These are phyloP conservation scores for Hypomyces perniciosus DNA, from an alignment of 2,329 filamentous ascomycete genomes.

Conservation along the genomic window DNA sequence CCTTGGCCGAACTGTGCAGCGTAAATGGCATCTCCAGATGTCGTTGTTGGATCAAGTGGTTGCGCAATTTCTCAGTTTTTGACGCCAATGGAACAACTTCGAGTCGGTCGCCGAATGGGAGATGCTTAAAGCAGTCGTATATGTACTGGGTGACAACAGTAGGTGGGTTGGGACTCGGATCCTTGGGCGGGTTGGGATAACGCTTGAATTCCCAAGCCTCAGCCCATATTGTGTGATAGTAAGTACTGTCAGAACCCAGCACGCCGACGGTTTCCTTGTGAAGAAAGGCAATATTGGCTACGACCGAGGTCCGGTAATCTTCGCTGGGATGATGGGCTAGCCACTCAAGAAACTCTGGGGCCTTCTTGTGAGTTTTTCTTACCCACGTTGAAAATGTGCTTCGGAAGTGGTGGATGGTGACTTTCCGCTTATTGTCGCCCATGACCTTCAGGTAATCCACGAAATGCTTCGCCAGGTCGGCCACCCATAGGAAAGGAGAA, in stretches of 20 bases:
- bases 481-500: constrained; percentile 62
- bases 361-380: constrained; percentile 33
- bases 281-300: constrained; percentile 56
- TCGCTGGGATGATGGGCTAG: constrained; percentile 34
- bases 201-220: constrained; percentile 38
- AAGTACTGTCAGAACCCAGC: constrained; percentile 24
- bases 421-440: constrained; percentile 23
- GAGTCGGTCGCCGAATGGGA: constrained; percentile 53
- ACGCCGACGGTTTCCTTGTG: constrained; percentile 57
- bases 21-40: constrained; percentile 23
- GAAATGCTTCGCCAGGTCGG: constrained; percentile 63
- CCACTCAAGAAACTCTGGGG: constrained; percentile 49
- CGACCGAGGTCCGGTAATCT: constrained; percentile 60
- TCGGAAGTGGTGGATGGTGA: constrained; percentile 53
- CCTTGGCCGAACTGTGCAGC: constrained; percentile 19
- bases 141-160: constrained; percentile 70
- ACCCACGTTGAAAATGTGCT: constrained; percentile 55
- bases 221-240: constrained; percentile 45
- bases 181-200: constrained; percentile 22
- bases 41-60: constrained; percentile 21
- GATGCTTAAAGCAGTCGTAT: constrained; percentile 55
- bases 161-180: constrained; percentile 13
- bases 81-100: constrained; percentile 27
- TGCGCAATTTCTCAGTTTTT: constrained; percentile 23
- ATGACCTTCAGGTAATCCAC: constrained; percentile 55